A percentile compares a stretch with the other conserved stretches of the same genome.
These are phyloP conservation scores for Mycena belliarum DNA, from an alignment of 768 basidiomycete species.

Conservation along the genomic window DNA sequence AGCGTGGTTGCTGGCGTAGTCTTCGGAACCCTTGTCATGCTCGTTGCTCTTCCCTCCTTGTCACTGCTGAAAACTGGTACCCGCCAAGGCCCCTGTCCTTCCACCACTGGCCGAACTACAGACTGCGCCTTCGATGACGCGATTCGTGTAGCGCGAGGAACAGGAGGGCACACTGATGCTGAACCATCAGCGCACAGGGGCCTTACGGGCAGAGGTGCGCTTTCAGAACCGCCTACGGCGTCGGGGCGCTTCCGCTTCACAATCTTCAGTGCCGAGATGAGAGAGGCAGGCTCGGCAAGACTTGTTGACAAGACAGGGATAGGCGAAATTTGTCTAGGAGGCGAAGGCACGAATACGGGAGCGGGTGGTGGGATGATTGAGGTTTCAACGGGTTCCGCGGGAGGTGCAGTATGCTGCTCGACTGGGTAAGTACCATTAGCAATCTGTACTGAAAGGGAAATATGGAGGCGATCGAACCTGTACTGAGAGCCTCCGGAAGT, in stretches of 20 bases:
- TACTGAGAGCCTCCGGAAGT: background rate
- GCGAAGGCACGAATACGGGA: constrained; percentile 16
- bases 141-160: background rate
- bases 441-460: background rate
- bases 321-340: constrained; percentile 8
- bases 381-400: background rate
- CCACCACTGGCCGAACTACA: constrained; percentile 15
- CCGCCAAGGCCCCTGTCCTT: constrained; percentile 37
- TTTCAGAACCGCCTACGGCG: constrained; percentile 7
- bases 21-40: constrained; percentile 6
- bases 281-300: constrained; percentile 32
- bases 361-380: constrained; percentile 2
- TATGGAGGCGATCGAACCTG: constrained; percentile 1
- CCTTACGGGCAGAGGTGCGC: background rate
- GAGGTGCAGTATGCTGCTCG: background rate
- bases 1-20: background rate
- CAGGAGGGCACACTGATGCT: no score
- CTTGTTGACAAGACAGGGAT: constrained; percentile 9
- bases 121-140: background rate
- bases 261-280: constrained; percentile 48
- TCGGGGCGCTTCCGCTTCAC: constrained; percentile 40
- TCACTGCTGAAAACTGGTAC: constrained; percentile 26
- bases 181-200: no score
- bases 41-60: no score
- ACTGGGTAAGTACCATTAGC: background rate